A percentile compares a stretch with the other conserved stretches of the same genome.
phyloP scores from a whole-genome alignment of 495 filamentous ascomycete species.

The Penicillium tannophilum region DNA sequence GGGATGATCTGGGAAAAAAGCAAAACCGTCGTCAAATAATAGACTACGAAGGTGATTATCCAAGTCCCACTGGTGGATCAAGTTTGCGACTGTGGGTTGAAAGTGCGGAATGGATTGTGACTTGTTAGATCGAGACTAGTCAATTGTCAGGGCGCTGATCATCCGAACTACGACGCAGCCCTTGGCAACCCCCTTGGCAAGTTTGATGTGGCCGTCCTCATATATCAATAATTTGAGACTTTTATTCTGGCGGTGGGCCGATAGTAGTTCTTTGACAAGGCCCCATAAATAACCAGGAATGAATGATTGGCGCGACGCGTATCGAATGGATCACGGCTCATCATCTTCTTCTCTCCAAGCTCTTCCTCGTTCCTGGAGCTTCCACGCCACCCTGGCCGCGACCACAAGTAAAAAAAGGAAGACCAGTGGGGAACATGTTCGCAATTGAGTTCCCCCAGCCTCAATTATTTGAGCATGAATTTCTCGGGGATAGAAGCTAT shows the following conservation, averaged over 20 bases:
- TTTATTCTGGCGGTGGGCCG: background rate
- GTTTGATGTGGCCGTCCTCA: background rate
- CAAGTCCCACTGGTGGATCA: background rate
- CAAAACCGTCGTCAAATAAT: background rate
- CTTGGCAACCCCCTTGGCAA: background rate
- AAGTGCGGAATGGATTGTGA: background rate
- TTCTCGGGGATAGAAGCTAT: background rate
- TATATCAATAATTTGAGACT: background rate
- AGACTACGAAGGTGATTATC: background rate
- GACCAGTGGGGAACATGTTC: background rate
- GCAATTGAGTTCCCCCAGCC: background rate
- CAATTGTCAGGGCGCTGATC: background rate
- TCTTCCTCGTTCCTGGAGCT: background rate
- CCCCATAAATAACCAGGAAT: background rate
- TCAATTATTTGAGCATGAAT: background rate
- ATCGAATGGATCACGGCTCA: background rate
- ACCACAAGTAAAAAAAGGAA: background rate
- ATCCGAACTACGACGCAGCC: background rate
- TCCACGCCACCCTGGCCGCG: background rate
- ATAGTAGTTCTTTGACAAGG: background rate
- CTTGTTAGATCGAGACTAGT: background rate
- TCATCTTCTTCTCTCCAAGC: background rate
- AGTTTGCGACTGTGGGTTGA: background rate
- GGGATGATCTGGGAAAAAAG: background rate
- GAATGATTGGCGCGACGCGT: background rate